Evolutionary conservation across 371 early-diverging fungal species (phyloP).

Genomic region (Umbelopsis sp.): DNA sequence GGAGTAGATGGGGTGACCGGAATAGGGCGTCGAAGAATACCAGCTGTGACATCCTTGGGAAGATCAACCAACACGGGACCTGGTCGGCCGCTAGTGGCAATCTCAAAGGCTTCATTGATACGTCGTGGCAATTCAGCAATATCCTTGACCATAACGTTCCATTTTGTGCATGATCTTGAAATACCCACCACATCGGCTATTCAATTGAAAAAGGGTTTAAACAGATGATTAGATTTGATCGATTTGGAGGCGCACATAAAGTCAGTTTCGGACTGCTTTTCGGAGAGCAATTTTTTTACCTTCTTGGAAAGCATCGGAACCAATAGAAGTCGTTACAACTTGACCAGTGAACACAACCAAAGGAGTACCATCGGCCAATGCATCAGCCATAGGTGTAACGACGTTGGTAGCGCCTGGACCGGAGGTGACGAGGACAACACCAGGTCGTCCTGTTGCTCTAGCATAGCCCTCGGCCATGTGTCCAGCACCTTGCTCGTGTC

Average conservation of each 20-base stretch:
- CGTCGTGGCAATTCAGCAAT: slow-evolving; percentile 93
- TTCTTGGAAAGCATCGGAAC: slow-evolving; percentile 98
- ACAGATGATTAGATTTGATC: background rate
- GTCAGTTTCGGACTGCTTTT: background rate
- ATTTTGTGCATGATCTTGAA: slow-evolving; percentile 94
- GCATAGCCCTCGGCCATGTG: slow-evolving; percentile 99
- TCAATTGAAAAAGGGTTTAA: background rate
- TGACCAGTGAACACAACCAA: slow-evolving; percentile 95
- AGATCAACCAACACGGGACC: slow-evolving; percentile 97
- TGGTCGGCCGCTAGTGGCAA: slow-evolving; percentile 94
- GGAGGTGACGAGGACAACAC: slow-evolving; percentile 94
- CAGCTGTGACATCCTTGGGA: slow-evolving; percentile 97
- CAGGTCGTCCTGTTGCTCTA: slow-evolving; percentile 93
- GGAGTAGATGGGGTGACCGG: slow-evolving; percentile 40
- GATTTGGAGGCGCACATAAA: background rate
- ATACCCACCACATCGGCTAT: slow-evolving; percentile 93
- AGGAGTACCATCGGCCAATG: slow-evolving; percentile 92
- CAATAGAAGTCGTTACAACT: slow-evolving; percentile 91
- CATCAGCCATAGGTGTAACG: slow-evolving; percentile 97
- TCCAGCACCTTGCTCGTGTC: slow-evolving; percentile 98
- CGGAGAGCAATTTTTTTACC: slow-evolving; percentile 24
- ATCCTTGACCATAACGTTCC: slow-evolving; percentile 98
- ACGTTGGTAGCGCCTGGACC: slow-evolving; percentile 99
- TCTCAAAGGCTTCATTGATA: slow-evolving; percentile 96
- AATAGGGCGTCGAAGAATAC: slow-evolving; percentile 83